Evolutionary conservation across 805 yeast species (phyloP), one percentile per base, ranked within the genome.

Genomic region (Saccharomyces eubayanus): DNA sequence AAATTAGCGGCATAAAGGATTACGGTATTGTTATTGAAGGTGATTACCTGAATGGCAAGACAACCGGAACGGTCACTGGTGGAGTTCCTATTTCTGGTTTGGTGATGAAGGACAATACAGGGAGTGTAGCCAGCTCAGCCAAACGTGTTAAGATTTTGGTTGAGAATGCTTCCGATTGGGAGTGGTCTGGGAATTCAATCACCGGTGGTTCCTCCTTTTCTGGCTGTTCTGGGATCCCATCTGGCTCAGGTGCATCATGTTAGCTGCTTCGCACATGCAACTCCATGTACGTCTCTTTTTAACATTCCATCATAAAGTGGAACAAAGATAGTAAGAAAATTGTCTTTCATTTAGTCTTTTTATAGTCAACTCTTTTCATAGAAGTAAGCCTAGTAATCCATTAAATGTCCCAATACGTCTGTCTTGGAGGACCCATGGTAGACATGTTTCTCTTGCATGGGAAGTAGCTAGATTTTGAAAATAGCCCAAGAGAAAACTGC

Each of bases 1-100:
- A 49, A 10, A 30, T 57, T 28, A 28, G 28, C 16, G 46, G 43
- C 21, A 57, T 57, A 27, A 9, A 47, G 24, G 49, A 51, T 6
- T 57, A 57, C 46, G 59, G 62, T 55, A 57, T 58, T 47, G 54
- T 53, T 29, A 49, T 58, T 30, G 55, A 58, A 57, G 57, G 58
- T 21, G 57, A 57, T 45, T 58, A 58, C 27, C 21, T 52, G 31
- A 55, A 53, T 16, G 54, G 57, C n/a, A 20, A 40, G 16, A 51
- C 59, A 45, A 59, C 60, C 16, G 59, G 59, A 27, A 49, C 52
- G 21, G 49, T 59, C 2, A 55, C 58, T 36, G 50, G 51, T 8
- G 60, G 60, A 21, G 53, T 57, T 29, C 60, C 60, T 50, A 57
- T 59, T 50, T 48, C 59, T 14, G 51, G 46, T 41, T 52, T 59